Percentiles rank a stretch among this genome's conserved stretches.
These are phyloP conservation scores for Plantago ovata DNA, from an alignment of 257 asterid species.

Conservation along the genomic window DNA sequence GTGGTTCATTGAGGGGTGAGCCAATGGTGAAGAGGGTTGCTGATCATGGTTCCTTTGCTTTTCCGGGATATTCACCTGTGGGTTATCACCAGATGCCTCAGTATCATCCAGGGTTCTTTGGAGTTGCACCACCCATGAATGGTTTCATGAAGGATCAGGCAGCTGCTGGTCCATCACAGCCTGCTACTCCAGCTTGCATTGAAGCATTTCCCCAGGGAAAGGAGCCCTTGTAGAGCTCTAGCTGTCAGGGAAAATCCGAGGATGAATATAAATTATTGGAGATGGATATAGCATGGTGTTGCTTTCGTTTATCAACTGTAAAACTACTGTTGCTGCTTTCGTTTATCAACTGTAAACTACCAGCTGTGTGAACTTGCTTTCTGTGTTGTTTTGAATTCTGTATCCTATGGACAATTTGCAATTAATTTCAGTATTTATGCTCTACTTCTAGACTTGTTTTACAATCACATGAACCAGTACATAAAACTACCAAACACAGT, in stretches of 20 bases:
- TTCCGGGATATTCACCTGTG: constrained; percentile 26
- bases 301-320: constrained; percentile 2
- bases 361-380: constrained; percentile 12
- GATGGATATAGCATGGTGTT: constrained; percentile 2
- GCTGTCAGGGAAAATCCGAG: neutral
- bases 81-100: constrained; percentile 43
- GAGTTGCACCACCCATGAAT: constrained; percentile 42
- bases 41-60: constrained; percentile 36
- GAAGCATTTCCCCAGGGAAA: constrained; percentile 47
- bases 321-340: constrained; percentile 7
- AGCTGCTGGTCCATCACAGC: constrained; percentile 49
- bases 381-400: neutral
- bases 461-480: neutral
- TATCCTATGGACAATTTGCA: neutral
- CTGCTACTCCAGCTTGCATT: constrained; percentile 21
- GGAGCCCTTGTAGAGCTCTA: constrained; percentile 38
- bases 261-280: neutral
- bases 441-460: constrained; percentile 22
- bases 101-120: constrained; percentile 48
- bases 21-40: constrained; percentile 47
- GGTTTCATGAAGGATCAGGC: constrained; percentile 45
- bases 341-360: constrained; percentile 1
- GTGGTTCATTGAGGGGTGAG: constrained; percentile 56
- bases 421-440: constrained; percentile 24
- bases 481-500: no score